A percentile compares a stretch with the other conserved stretches of the same genome.
Conservation (phyloP, 768 basidiomycete species). For the Leccinellum luteum region DNA sequence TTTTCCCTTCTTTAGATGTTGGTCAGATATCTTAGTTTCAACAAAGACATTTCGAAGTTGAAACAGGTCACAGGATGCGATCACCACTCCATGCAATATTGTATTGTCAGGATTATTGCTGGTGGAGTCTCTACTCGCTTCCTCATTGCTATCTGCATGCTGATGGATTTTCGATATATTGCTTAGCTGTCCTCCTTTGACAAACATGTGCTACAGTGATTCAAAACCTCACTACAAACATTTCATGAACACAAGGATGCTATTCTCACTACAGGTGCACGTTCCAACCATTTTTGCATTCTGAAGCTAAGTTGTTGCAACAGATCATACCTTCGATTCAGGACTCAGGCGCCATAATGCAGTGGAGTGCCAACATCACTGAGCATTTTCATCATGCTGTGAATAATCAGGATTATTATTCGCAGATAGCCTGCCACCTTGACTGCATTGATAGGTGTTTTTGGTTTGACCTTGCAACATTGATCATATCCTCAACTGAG, state of each 20-base stretch:
- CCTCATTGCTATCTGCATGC: neutral
- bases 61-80: neutral
- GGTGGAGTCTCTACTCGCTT: neutral
- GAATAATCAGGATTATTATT: neutral
- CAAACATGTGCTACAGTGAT: neutral
- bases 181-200: neutral
- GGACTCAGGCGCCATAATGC: neutral
- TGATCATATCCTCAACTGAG: no score
- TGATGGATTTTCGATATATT: neutral
- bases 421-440: neutral
- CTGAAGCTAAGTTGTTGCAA: neutral
- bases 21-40: neutral
- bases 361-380: neutral
- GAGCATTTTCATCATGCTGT: neutral
- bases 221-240: neutral
- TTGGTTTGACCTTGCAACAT: neutral
- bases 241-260: neutral
- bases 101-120: neutral
- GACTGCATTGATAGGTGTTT: neutral
- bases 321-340: neutral
- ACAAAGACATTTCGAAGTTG: neutral
- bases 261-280: neutral
- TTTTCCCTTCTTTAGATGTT: neutral
- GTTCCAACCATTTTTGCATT: neutral
- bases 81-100: neutral